These are phyloP conservation scores for Xerocomellus intermedius DNA, from an alignment of 768 basidiomycete genomes.

Conservation along the genomic window DNA sequence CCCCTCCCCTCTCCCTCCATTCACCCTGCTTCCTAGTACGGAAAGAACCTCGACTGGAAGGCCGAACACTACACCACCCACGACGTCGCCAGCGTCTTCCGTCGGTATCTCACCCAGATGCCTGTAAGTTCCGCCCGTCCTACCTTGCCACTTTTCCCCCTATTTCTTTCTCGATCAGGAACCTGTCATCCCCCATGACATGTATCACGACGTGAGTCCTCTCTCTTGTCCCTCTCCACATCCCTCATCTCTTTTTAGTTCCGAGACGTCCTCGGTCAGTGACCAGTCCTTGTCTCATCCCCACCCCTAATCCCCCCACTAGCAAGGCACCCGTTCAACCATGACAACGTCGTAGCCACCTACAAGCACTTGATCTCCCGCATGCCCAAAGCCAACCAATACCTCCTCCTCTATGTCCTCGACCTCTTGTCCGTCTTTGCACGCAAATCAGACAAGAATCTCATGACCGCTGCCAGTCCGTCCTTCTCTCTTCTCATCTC, in stretches of 20 bases:
- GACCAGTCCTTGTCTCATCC: not conserved
- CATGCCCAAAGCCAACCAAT: conserved; percentile 89
- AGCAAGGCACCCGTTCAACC: conserved; percentile 69
- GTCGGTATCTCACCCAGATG: conserved; percentile 94
- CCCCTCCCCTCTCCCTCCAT: not conserved
- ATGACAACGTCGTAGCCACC: conserved; percentile 68
- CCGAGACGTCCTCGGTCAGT: conserved; percentile 71
- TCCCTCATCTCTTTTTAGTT: conserved; percentile 47
- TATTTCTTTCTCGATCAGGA: conserved; percentile 52
- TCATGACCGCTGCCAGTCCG: conserved; percentile 94
- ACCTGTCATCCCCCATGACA: conserved; percentile 88
- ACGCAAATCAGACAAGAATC: conserved; percentile 84
- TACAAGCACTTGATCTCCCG: conserved; percentile 83
- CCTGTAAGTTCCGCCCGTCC: conserved; percentile 59
- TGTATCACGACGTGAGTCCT: conserved; percentile 77
- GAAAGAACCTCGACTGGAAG: conserved; percentile 91
- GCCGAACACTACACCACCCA: conserved; percentile 85
- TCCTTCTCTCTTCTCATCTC: conserved; percentile 16
- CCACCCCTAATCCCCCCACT: conserved; percentile 17
- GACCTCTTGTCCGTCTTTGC: conserved; percentile 96
- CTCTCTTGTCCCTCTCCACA: conserved; percentile 13
- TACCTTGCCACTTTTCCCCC: not conserved
- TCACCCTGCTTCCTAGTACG: conserved; percentile 58
- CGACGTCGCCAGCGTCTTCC: conserved; percentile 95
- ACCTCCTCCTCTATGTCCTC: conserved; percentile 94